These are phyloP conservation scores for Selaginella moellendorffii DNA, from an alignment of 75 land plant species.

Conservation along the genomic window DNA sequence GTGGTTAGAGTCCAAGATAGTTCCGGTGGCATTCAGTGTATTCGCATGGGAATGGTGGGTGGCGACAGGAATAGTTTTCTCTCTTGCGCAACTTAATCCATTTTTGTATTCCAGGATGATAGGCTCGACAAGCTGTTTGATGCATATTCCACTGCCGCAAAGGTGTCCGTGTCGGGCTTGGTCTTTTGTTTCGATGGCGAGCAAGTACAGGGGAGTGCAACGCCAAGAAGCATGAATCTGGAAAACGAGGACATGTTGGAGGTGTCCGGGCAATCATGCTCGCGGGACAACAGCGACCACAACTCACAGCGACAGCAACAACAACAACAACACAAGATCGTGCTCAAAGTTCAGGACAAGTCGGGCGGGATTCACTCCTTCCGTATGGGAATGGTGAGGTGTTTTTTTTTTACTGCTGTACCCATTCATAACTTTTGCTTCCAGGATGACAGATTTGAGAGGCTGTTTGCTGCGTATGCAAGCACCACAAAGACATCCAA, in stretches of 20 bases:
- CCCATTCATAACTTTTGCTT: too few species aligned
- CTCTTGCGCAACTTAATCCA: background rate
- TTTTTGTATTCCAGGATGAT: slow-evolving; percentile 14
- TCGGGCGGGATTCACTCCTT: background rate
- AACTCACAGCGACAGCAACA: too few species aligned
- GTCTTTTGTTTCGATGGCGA: slow-evolving; percentile 81
- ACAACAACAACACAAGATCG: background rate
- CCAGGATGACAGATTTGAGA: slow-evolving; percentile 86
- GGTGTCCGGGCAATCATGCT: slow-evolving; percentile 5
- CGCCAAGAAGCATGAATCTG: slow-evolving; percentile 50
- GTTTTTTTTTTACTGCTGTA: background rate
- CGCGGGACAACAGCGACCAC: background rate
- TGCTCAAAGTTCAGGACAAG: background rate
- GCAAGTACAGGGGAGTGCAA: slow-evolving; percentile 34
- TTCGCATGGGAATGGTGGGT: background rate
- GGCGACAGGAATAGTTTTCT: too few species aligned
- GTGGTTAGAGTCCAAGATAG: background rate
- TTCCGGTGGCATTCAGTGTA: background rate
- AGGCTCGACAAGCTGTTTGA: slow-evolving; percentile 42
- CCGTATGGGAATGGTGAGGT: background rate
- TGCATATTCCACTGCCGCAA: slow-evolving; percentile 38
- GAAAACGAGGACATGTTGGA: slow-evolving; percentile 45
- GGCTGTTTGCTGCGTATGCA: slow-evolving; percentile 54
- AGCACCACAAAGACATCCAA: slow-evolving; percentile 21
- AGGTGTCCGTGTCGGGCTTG: slow-evolving; percentile 16